Percentiles rank a stretch among this genome's conserved stretches.
Evolutionary conservation across 768 basidiomycete genomes (phyloP).

Genomic region (Suillus hirtellus): DNA sequence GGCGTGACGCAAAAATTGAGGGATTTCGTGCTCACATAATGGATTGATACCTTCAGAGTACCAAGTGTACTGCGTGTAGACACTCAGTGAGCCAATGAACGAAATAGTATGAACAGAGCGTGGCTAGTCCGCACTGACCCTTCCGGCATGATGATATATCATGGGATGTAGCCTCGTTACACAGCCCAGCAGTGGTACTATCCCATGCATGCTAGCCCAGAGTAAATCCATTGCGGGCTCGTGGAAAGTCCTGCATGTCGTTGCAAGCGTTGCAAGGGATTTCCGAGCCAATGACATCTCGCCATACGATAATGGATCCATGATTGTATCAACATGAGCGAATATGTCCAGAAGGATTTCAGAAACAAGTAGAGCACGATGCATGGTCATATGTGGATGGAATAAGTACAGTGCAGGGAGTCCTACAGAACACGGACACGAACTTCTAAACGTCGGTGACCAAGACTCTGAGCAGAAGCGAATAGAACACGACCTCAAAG

Average conservation of each 20-base stretch:
- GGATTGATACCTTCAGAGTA: background rate
- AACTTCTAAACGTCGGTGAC: background rate
- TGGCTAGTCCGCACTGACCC: background rate
- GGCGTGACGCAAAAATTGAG: slow-evolving; percentile 7
- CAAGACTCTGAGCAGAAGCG: background rate
- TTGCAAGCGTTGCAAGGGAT: slow-evolving; percentile 1
- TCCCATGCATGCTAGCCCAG: background rate
- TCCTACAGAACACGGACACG: background rate
- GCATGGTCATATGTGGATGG: background rate
- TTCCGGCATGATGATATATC: slow-evolving; percentile 2
- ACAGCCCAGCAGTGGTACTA: slow-evolving; percentile 1
- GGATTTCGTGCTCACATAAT: slow-evolving; percentile 2
- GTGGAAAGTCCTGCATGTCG: background rate
- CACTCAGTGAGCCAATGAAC: background rate
- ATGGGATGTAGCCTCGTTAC: slow-evolving; percentile 3
- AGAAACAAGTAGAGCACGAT: background rate
- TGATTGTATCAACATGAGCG: background rate
- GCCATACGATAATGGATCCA: background rate
- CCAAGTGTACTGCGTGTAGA: background rate
- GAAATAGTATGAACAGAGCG: background rate
- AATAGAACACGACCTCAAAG: background rate
- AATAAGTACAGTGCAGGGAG: background rate
- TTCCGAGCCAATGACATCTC: background rate
- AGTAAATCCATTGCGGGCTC: slow-evolving; percentile 1
- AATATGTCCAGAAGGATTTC: slow-evolving; percentile 2